Base-by-base conservation (phyloP, 495 filamentous ascomycete species). In the Penicillium psychrofluorescens region DNA sequence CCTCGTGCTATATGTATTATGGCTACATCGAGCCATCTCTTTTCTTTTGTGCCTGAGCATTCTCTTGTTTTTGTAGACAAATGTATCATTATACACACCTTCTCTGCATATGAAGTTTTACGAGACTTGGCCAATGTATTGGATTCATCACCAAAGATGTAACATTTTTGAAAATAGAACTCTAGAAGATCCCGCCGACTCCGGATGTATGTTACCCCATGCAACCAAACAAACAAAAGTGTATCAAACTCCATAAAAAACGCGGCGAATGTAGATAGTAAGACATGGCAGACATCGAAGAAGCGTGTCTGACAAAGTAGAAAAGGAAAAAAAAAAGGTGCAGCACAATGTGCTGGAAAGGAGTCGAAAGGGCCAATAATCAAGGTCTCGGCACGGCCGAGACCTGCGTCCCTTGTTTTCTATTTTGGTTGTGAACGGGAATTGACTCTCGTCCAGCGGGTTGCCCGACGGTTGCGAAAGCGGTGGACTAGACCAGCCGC, bases 261-360 rank as follows among this genome's bases (percentile, higher is more conserved):
- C 29, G 38, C 32, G 38, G 35, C 8, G 5, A 53, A 44, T 39
- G 36, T 27, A 49, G 35, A 44, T 56, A 55, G 31, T 60, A 54
- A 52, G 31, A 57, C 45, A 60, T 35, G 39, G 40, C 46, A 49
- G 28, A 27, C 40, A 43, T 59, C 30, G 33, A 36, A 22, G 22
- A 22, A 48, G 12, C 22, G 15, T 11, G n/a, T 10, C 32, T 34
- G 32, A 4, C 15, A 16, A 16, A 16, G 1, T 16, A 34, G 7
- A 16, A 16, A 16, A 11, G 5, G 8, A 38, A 11, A 11, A 34
- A 34, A 10, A 10, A 34, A 34, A 34, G 32, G n/a, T 34, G 32
- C 9, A 34, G 32, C 38, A 14, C 44, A 40, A n/a, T n/a, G n/a
- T n/a, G n/a, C n/a, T n/a, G n/a, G n/a, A 34, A 22, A 22, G 22